Evolutionary conservation across 176 grass and related monocot species (phyloP).

Genomic region (Bolboschoenus planiculmis): DNA sequence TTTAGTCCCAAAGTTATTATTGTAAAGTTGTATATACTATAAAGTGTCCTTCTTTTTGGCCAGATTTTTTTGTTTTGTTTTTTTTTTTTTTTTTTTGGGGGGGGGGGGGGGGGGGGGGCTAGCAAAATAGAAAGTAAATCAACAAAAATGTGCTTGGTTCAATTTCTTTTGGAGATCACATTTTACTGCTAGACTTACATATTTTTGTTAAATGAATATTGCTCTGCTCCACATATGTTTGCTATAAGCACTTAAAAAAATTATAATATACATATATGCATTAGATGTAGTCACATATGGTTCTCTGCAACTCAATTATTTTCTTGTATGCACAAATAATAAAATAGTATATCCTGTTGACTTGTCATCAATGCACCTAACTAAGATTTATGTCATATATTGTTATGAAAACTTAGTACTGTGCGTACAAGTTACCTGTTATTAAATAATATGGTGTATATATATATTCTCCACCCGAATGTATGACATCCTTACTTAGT

Average conservation of each 20-base stretch:
- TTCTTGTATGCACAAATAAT: background rate
- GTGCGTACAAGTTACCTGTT: background rate
- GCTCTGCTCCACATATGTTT: background rate
- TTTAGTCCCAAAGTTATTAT: background rate
- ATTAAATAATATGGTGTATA: background rate
- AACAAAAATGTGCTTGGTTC: background rate
- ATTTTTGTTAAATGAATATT: background rate
- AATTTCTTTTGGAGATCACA: background rate
- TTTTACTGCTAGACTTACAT: background rate
- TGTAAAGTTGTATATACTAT: background rate
- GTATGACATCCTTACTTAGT: too few relatives aligned
- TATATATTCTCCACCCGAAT: too few relatives aligned
- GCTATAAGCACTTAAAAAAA: background rate
- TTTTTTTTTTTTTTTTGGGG: background rate
- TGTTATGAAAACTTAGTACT: background rate
- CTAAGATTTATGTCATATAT: background rate
- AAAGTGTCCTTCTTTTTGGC: too few relatives aligned
- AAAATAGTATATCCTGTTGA: constrained; percentile 20
- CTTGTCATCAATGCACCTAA: background rate
- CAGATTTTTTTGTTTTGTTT: too few relatives aligned
- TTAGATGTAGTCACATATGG: background rate
- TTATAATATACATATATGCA: background rate
- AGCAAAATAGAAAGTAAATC: background rate
- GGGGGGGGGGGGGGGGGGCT: background rate
- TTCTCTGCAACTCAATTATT: background rate